Evolutionary conservation across 495 filamentous ascomycete species (phyloP).

Genomic region (Bathelium albidoporum): DNA sequence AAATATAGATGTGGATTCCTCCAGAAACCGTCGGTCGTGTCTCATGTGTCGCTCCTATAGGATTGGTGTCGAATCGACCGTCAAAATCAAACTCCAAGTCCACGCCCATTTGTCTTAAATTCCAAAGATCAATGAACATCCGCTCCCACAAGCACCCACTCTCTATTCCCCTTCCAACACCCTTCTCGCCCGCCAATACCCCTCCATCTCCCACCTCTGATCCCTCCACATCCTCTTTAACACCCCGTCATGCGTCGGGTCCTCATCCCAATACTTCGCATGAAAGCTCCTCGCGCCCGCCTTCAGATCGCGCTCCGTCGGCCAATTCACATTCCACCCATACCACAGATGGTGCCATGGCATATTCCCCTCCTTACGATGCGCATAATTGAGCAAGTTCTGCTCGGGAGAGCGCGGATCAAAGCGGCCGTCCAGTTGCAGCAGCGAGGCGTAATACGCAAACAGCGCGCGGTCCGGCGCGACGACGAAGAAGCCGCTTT

Average conservation of each 20-base stretch:
- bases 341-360: slow-evolving; percentile 22
- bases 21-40: too few relatives aligned
- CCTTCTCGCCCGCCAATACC: slow-evolving; percentile 16
- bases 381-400: slow-evolving; percentile 21
- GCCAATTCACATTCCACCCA: slow-evolving; percentile 26
- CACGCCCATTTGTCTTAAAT: too few relatives aligned
- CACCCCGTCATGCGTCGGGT: slow-evolving; percentile 18
- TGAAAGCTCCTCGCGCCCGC: slow-evolving; percentile 20
- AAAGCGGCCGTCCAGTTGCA: slow-evolving; percentile 11
- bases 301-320: slow-evolving; percentile 18
- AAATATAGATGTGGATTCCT: too few relatives aligned
- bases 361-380: slow-evolving; percentile 19
- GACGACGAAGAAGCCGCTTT: slow-evolving; percentile 21
- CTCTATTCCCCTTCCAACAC: background rate
- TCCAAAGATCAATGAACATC: background rate
- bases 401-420: slow-evolving; percentile 17
- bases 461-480: slow-evolving; percentile 15
- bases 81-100: too few relatives aligned
- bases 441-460: slow-evolving; percentile 17
- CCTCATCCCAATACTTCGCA: slow-evolving; percentile 23
- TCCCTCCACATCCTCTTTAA: slow-evolving; percentile 23
- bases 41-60: too few relatives aligned
- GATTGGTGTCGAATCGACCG: background rate
- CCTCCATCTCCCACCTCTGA: slow-evolving; percentile 23
- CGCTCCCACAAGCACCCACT: background rate